Evolutionary conservation across 768 basidiomycete species (phyloP), one percentile per base, ranked within the genome.

Genomic region (Daedalea quercina): DNA sequence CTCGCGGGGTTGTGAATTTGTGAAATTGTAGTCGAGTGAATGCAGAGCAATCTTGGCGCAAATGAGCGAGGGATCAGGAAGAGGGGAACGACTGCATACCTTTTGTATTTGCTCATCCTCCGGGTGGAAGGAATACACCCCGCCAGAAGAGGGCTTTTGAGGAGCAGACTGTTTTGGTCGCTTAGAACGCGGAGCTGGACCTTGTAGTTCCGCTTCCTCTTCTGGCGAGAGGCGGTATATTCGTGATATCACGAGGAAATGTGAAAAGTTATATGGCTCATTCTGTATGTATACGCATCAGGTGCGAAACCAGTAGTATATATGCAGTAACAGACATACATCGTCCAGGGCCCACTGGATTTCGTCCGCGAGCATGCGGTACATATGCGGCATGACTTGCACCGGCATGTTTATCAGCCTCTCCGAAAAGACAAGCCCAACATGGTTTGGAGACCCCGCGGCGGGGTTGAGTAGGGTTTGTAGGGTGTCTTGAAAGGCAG

Each of bases 371-470:
- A 98, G 75, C 88, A 97, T 93, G 42, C 76, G 76, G 67, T 94
- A 97, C 84, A 96, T 87, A 1, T 92, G 94, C 4, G 93, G 87
- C 9, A 94, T 77, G 33, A 94, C 82, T 60, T 97, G 91, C 13
- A 93, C 86, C 0, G 95, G 95, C 85, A 99, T 94, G 66, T 98
- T 99, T 58, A 96, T 77, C 47, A 98, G 74, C 0, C 95, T 77
- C 66, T 96, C 92, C 57, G 85, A 88, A 57, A 99, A 73, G 9
- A 97, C 76, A 17, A 96, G 75, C 1, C 91, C 95, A 44, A 95
- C 80, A 55, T 87, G 81, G 15, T 73, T 72, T 71, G 67, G 33
- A 59, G 73, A 67, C 17, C 58, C 47, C 1, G 69, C 61, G 2
- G 61, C 52, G 12, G 67, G 59, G 34, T 64, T 62, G 53, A 88